Evolutionary conservation across 192 early-diverging fungal species (phyloP).

Genomic region (Coemansia sp.): DNA sequence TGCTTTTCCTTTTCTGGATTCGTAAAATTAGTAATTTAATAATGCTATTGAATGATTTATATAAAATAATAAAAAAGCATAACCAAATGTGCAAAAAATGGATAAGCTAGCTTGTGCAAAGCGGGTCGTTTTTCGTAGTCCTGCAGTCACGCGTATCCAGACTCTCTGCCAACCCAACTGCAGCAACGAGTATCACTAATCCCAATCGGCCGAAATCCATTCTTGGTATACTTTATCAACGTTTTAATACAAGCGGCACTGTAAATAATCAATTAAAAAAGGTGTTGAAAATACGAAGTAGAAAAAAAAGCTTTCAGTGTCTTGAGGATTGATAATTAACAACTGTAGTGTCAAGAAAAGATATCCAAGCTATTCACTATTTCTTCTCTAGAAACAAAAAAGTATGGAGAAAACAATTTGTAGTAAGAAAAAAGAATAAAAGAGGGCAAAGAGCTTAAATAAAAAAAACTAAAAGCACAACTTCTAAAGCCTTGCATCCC

Average conservation of each 20-base stretch:
- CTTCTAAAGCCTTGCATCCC: not conserved
- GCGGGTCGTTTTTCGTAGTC: slow-evolving; percentile 44
- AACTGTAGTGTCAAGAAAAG: not conserved
- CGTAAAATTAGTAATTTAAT: not conserved
- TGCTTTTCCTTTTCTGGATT: not conserved
- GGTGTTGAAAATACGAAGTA: not conserved
- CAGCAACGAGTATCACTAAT: slow-evolving; percentile 3
- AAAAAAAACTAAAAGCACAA: not conserved
- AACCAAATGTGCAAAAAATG: not conserved
- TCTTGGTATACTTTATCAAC: not conserved
- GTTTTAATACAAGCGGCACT: not conserved
- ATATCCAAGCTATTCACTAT: not conserved
- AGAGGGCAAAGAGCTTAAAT: not conserved
- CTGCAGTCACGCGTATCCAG: slow-evolving; percentile 39
- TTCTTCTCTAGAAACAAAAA: not conserved
- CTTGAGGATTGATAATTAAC: too few relatives aligned
- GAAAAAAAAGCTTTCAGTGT: not conserved
- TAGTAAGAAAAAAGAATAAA: not conserved
- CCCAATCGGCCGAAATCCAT: slow-evolving; percentile 9
- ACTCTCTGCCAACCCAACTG: slow-evolving; percentile 3
- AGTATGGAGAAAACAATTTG: not conserved
- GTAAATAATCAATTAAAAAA: too few relatives aligned
- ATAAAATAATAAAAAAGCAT: not conserved
- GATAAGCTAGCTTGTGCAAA: slow-evolving; percentile 29
- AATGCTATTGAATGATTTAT: not conserved